Evolutionary conservation across 768 basidiomycete species (phyloP), one percentile per base, ranked within the genome.

Genomic region (Naganishia vishniacii): DNA sequence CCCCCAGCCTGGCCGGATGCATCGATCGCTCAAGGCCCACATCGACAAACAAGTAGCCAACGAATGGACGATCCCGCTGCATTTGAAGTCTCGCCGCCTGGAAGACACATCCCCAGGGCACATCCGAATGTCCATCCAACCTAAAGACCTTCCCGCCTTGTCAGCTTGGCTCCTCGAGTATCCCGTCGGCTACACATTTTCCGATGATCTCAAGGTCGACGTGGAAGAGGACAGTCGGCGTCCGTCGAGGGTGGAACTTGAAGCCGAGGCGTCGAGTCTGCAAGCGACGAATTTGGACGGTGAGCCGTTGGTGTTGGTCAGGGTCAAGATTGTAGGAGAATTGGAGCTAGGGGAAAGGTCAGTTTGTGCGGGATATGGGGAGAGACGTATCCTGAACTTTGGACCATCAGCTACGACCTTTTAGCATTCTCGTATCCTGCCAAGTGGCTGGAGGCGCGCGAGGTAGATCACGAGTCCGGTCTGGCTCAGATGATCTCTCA

Each of bases 301-400:
- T 25, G 53, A 56, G 37, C 53, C 53, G 11, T 25, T 56, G 53
- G 37, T 56, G 37, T n/a, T 56, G 53, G 53, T 56, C n/a, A 56
- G 40, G 20, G 53, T 56, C 20, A 56, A 56, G 34, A 37, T 56
- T 13, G 0, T 40, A 26, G 53, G 53, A 6, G 53, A 37, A 20
- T 40, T 12, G 53, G 53, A 56, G 20, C 34, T 56, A 7, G 53
- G 53, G 7, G 26, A 26, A 4, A 23, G 37, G 53, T 56, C 15
- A 56, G 53, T 31, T 49, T 11, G 29, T 29, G 12, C 48, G 29
- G 5, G 34, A 6, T 31, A n/a, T 41, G 6, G n/a, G 12, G 23
- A 25, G 53, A 34, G 15, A 25, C 5, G 11, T 32, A 13, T 41
- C 6, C 32, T 56, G 34, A 56, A 20, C n/a, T 3, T 25, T 53